A percentile compares a stretch with the other conserved stretches of the same genome.
Conservation (phyloP, 2,329 filamentous ascomycete species). For the Endothia cerciana region DNA sequence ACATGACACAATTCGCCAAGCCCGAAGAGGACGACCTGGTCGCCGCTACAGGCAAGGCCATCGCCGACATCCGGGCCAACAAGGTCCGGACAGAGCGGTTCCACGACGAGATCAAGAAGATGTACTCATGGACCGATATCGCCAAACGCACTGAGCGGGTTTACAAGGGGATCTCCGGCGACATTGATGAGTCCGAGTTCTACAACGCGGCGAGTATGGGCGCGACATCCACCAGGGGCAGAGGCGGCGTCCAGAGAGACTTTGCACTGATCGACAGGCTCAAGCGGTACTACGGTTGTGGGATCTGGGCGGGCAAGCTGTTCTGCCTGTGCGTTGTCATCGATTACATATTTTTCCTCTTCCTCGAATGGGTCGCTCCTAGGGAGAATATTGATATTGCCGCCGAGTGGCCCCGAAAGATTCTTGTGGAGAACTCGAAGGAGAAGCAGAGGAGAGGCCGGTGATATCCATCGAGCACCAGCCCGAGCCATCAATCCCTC, state of each 20-base stretch:
- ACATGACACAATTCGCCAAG: constrained; percentile 98
- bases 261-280: constrained; percentile 93
- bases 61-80: constrained; percentile 81
- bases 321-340: constrained; percentile 95
- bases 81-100: constrained; percentile 91
- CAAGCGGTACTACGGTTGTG: constrained; percentile 96
- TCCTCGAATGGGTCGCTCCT: constrained; percentile 86
- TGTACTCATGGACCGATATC: constrained; percentile 99
- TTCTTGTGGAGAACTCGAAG: constrained; percentile 22
- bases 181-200: constrained; percentile 84
- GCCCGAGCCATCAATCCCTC: not conserved
- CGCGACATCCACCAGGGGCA: constrained; percentile 52
- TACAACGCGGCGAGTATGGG: constrained; percentile 74
- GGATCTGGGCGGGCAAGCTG: constrained; percentile 96
- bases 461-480: constrained; percentile 2
- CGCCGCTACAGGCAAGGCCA: constrained; percentile 84
- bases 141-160: constrained; percentile 92
- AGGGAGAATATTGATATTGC: constrained; percentile 86
- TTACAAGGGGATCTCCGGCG: constrained; percentile 88
- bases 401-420: constrained; percentile 87
- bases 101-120: constrained; percentile 94
- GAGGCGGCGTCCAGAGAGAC: constrained; percentile 71
- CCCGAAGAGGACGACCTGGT: constrained; percentile 97
- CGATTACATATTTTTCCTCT: constrained; percentile 88
- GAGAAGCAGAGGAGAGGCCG: constrained; percentile 24